Evolutionary conservation across 2,329 filamentous ascomycete genomes (phyloP), one percentile per base, ranked within the genome.

Genomic region (Colletotrichum musae): DNA sequence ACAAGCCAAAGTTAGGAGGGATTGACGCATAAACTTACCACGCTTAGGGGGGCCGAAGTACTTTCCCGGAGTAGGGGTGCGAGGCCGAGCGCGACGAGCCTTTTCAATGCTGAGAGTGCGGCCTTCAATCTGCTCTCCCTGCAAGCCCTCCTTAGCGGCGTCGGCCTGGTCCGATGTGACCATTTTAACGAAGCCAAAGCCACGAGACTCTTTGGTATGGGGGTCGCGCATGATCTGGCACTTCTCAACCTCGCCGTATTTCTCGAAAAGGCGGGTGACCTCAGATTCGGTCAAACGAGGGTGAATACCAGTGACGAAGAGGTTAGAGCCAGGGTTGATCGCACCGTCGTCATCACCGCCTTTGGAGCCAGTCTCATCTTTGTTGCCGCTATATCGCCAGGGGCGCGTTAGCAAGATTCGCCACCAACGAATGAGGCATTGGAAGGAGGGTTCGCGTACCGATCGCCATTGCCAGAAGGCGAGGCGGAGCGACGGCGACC

Each of bases 221-320:
- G 96, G 96, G 79, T 99, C 96, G 78, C 95, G 91, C 96, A 99
- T 99, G 85, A 99, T 99, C 82, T 98, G 97, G 86, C 95, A 98
- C 85, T 97, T 98, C 85, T 98, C 95, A 60, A 99, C 96, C 80
- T 97, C 94, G 75, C 96, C 96, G 78, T 98, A 98, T 84, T 98
- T 99, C 85, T 98, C 94, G 79, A 99, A 99, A 74, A 99, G 91
- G 80, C 94, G 94, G 63, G 93, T 93, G 71, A 99, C 94, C 79
- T 98, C 96, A 16, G 91, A 89, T 82, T 99, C 96, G 56, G 89
- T 91, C 74, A 99, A 89, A 77, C 93, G 93, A 67, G 96, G 96
- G 81, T 98, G 94, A 74, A 99, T 99, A 75, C 96, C 96, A 72
- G 96, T 99, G 74, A 99, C 96, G 81, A 99, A 99, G 70, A 99